phyloP scores from a whole-genome alignment of 306 rosid species.

The Prosopis cineraria region DNA sequence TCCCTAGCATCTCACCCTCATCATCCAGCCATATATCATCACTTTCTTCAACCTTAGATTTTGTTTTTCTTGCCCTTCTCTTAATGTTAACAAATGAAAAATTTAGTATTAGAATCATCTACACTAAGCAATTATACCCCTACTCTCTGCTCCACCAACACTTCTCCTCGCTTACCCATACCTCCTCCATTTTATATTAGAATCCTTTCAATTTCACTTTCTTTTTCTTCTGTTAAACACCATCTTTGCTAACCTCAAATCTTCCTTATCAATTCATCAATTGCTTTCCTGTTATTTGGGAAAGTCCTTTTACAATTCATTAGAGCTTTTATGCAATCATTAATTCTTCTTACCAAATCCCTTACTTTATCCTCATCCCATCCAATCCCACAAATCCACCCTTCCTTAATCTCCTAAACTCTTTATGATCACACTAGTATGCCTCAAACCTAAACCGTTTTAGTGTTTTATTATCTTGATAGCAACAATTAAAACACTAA shows the following conservation, averaged over 20 bases:
- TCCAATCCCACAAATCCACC: no score
- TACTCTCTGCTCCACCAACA: not conserved
- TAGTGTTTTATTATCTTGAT: not conserved
- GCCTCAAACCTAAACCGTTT: not conserved
- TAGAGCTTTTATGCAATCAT: no score
- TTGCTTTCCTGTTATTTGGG: not conserved
- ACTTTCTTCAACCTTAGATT: not conserved
- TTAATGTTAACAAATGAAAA: not conserved
- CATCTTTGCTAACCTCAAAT: not conserved
- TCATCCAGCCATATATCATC: not conserved
- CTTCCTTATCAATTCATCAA: not conserved
- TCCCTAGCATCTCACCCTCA: not conserved
- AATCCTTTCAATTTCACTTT: not conserved
- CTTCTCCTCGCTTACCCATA: not conserved
- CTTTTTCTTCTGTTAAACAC: not conserved
- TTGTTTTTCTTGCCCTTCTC: not conserved
- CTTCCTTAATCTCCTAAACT: not conserved
- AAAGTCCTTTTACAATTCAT: no score
- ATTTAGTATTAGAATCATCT: not conserved
- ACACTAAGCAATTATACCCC: not conserved
- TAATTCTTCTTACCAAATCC: no score
- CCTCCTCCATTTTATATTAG: not conserved
- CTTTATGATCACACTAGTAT: not conserved
- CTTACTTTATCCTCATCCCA: not conserved
- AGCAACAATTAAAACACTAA: not conserved